Conservation (phyloP, 2,329 filamentous ascomycete species). For the Pseudomassariella vexata region DNA sequence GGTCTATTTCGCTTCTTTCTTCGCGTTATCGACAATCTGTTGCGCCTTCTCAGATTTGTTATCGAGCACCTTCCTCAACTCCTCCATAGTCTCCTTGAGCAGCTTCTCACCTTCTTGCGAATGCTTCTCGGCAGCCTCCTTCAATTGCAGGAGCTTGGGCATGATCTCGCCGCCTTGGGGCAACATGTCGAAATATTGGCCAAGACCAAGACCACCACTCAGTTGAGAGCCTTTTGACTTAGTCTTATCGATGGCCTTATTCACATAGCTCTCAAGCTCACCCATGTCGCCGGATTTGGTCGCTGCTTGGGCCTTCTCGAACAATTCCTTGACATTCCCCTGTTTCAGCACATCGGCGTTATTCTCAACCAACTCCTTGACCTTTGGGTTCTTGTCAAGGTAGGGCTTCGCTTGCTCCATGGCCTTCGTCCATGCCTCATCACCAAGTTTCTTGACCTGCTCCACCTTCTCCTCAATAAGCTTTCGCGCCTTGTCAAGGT, state of each 20-base stretch:
- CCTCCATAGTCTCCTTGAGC: conserved; percentile 61
- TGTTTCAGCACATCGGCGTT: conserved; percentile 64
- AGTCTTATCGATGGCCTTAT: conserved; percentile 51
- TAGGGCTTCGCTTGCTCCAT: conserved; percentile 65
- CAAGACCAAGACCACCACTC: conserved; percentile 38
- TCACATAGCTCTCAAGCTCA: conserved; percentile 56
- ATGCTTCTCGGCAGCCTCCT: conserved; percentile 61
- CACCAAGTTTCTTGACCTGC: conserved; percentile 60
- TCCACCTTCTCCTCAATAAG: conserved; percentile 66
- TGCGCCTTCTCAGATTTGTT: conserved; percentile 51
- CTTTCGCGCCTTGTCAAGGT: conserved; percentile 49
- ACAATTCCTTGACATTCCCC: conserved; percentile 59
- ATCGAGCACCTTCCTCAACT: conserved; percentile 59
- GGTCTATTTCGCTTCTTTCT: conserved; percentile 37
- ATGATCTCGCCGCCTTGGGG: conserved; percentile 60
- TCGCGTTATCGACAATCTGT: conserved; percentile 50
- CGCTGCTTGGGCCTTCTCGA: conserved; percentile 55
- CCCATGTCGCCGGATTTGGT: conserved; percentile 55
- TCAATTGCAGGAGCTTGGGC: conserved; percentile 59
- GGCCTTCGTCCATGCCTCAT: conserved; percentile 67
- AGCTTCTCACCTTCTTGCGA: conserved; percentile 65
- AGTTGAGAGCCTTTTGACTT: conserved; percentile 42
- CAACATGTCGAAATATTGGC: conserved; percentile 60
- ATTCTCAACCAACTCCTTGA: conserved; percentile 67
- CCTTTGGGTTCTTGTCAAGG: conserved; percentile 70